Evolutionary conservation across 768 basidiomycete species (phyloP), one percentile per base, ranked within the genome.

Genomic region (Paxillus ammoniavirescens): DNA sequence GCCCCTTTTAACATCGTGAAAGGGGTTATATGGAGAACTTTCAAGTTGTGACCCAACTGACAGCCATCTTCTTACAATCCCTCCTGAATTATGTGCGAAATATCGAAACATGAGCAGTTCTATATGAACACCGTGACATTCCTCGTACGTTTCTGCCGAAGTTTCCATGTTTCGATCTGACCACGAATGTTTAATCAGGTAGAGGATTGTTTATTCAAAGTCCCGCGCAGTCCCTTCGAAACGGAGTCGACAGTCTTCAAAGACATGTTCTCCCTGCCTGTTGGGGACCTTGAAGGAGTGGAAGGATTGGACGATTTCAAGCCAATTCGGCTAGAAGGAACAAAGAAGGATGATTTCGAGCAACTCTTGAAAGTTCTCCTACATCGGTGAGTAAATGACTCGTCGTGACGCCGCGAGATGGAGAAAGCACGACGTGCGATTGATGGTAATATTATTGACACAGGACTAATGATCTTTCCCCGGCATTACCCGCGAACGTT

Each of bases 311-410:
- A 28, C 36, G 56, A 61, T 21, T 28, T 33, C 8, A 47, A 61
- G 23, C 60, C 60, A n/a, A 50, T 61, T 18, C 42, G 51, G 18
- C 38, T 61, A n/a, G 60, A 61, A 33, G 60, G 56, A 18, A 50
- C 61, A 4, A 48, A 55, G 31, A 48, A 30, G 36, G 37, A 54
- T 28, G 60, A 61, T 2, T 61, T 61, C 21, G 21, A 46, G 26
- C 47, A 28, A 1, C 41, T 66, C 8, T 12, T 62, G 44, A 53
- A 47, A 15, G 61, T 55, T 6, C 47, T 66, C 5, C 49, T 59
- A 12, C 26, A 55, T 12, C 47, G 46, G 64, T 55, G 9, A 46
- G 62, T 54, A 7, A 10, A 43, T 10, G 28, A 6, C 9, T 1
- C 13, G 31, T 33, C 33, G 33, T 4, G 3, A 42, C n/a, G 5